Evolutionary conservation across 164 flowering plant genomes (phyloP).

Genomic region (Stephania yunnanensis): DNA sequence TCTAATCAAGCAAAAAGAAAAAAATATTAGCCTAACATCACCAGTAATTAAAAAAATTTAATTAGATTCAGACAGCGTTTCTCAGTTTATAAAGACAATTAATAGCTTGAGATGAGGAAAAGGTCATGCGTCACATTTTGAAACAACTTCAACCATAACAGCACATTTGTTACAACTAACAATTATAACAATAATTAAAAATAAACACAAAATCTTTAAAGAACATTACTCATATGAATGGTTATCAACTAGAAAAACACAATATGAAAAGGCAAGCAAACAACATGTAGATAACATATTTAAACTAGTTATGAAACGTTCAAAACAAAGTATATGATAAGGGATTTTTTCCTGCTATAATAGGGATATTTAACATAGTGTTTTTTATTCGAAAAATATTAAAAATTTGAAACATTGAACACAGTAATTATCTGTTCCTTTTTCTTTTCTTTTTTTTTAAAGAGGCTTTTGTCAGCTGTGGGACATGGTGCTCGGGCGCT

Average conservation of each 20-base stretch:
- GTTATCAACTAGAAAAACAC: neutral
- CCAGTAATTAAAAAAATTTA: neutral
- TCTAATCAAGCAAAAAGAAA: neutral
- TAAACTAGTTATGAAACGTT: neutral
- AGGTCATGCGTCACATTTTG: neutral
- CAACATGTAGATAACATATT: neutral
- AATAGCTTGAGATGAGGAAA: too few relatives aligned
- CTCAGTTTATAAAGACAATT: too few relatives aligned
- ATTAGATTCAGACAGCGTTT: neutral
- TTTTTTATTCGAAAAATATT: too few relatives aligned
- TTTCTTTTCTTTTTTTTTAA: neutral
- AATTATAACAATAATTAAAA: neutral
- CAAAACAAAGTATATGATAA: neutral
- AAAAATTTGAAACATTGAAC: too few relatives aligned
- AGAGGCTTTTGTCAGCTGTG: neutral
- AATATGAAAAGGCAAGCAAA: neutral
- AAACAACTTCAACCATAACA: neutral
- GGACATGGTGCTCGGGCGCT: too few relatives aligned
- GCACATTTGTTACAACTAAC: neutral
- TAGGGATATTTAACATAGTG: too few relatives aligned
- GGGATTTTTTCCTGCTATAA: neutral
- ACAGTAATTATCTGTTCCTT: too few relatives aligned
- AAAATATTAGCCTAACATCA: neutral
- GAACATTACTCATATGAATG: too few relatives aligned
- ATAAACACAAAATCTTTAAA: too few relatives aligned